Base-by-base conservation (phyloP, 306 rosid species). In the Fragaria vesca region DNA sequence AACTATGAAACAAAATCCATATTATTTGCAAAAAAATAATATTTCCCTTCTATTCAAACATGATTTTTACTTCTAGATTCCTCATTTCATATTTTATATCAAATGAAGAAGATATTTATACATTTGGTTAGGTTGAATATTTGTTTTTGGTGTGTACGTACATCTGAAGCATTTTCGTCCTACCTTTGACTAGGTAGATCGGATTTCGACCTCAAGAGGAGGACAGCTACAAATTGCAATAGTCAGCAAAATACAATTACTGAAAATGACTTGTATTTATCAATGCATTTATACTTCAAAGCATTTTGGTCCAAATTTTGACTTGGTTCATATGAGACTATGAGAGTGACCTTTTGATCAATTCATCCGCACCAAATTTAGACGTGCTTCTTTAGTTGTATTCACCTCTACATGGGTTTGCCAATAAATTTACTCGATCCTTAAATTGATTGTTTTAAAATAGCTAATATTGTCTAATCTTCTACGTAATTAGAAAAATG, bases 241-340 rank as follows among this genome's bases (percentile, higher is more conserved):
- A 40, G 78, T 74, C 78, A 74, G 42, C 70, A 74, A 60, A 60
- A 58, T 28, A 58, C 69, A 74, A 54, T 42, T 15, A 57, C 42
- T 58, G 77, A 74, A 58, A 74, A n/a, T 7, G 42, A 74, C 69
- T 3, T 58, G 26, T 43, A 21, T 69, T 12, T 73, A 48, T 71
- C 61, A 16, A 43, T 8, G 0, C 48, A 42, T n/a, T 54, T 21
- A 57, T 34, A 74, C 28, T 21, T 74, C 45, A 6, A 24, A 67
- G 32, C 55, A 76, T 51, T 38, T 24, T 66, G 73, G 78, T 66
- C 67, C 55, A 40, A 78, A 60, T 66, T 82, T 76, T 61, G 78
- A 82, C 76, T 43, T 30, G n/a, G 74, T 77, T 79, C 43, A 71
- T 32, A 34, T 69, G 77, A 80, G 55, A 52, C 66, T 32, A 50